Evolutionary conservation across 352 stramenopile genomes (phyloP).

Genomic region (Peronospora belbahrii): DNA sequence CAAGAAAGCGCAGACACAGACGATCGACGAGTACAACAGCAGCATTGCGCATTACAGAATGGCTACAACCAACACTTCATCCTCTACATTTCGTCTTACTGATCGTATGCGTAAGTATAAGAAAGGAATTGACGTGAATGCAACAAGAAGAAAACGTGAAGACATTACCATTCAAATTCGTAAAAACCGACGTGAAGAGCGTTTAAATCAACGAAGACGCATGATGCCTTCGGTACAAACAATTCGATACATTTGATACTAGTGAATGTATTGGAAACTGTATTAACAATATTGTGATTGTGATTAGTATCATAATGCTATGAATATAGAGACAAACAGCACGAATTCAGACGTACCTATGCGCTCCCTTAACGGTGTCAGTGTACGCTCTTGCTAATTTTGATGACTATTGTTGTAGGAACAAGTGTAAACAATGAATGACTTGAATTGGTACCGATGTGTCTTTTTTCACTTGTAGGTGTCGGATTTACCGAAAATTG

Average conservation of each 20-base stretch:
- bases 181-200: conserved; percentile 80
- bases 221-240: conserved; percentile 40
- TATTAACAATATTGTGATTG: background rate
- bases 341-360: conserved; percentile 12
- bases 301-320: conserved; percentile 3
- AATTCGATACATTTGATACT: background rate
- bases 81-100: conserved; percentile 20
- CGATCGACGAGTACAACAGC: too few relatives aligned
- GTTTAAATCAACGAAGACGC: conserved; percentile 75
- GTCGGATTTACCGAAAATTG: conserved; percentile 91
- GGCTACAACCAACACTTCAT: conserved; percentile 24
- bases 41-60: conserved; percentile 3
- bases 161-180: conserved; percentile 84
- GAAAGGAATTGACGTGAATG: conserved; percentile 81
- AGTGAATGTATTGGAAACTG: background rate
- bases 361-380: conserved; percentile 28
- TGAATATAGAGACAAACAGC: conserved; percentile 1
- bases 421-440: background rate
- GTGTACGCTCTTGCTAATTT: too few relatives aligned
- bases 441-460: background rate
- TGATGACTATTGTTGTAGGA: too few relatives aligned
- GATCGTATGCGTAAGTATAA: conserved; percentile 84
- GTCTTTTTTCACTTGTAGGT: conserved; percentile 38
- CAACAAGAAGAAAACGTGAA: conserved; percentile 63
- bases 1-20: too few relatives aligned